Conservation (phyloP, 345 rosid genomes). For the Physaria fendleri region DNA sequence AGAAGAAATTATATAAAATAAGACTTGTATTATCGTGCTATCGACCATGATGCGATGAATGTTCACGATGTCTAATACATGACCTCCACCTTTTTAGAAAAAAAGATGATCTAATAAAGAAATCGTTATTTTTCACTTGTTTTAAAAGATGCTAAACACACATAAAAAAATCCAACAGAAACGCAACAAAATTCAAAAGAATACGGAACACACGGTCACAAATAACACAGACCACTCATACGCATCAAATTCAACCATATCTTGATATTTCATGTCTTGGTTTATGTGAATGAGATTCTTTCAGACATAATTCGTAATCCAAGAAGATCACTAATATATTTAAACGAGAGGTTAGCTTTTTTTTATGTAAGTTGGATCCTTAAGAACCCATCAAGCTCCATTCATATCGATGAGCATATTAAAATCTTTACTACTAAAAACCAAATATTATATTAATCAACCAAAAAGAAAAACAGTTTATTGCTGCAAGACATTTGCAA, state of each 20-base stretch:
- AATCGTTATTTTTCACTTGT: neutral
- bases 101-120: neutral
- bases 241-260: no score
- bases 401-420: neutral
- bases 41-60: constrained; percentile 22
- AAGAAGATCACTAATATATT: neutral
- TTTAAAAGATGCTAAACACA: no score
- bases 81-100: constrained; percentile 5
- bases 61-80: constrained; percentile 24
- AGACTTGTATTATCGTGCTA: constrained; percentile 16
- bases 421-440: neutral
- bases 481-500: no score
- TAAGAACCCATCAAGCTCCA: neutral
- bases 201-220: no score
- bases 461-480: no score
- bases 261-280: neutral
- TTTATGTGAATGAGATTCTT: neutral
- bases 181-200: no score
- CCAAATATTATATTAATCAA: no score
- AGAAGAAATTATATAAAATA: neutral
- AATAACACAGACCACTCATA: no score
- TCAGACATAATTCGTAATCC: neutral
- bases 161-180: no score
- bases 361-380: neutral
- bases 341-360: neutral